These are phyloP conservation scores for Pinus albicaulis DNA, from an alignment of 75 land plant genomes.

Conservation along the genomic window DNA sequence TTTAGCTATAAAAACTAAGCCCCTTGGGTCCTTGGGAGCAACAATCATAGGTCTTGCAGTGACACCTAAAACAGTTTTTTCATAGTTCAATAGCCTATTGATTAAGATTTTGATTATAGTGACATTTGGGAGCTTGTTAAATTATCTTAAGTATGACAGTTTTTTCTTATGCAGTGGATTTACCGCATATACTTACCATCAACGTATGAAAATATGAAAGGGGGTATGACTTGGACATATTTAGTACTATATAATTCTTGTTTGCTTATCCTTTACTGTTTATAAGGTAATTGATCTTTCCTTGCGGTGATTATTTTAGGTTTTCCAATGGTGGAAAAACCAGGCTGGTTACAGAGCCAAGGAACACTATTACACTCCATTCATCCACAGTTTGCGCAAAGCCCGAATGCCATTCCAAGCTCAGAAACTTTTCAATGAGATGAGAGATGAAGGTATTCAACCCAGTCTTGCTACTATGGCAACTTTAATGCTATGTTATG, in stretches of 20 bases:
- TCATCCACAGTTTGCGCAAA: slow-evolving; percentile 25
- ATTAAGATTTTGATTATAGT: neutral
- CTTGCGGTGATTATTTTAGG: neutral
- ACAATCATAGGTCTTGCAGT: neutral
- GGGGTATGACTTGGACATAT: neutral
- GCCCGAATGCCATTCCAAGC: slow-evolving; percentile 36
- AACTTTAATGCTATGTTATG: slow-evolving; percentile 58
- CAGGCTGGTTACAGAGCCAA: slow-evolving; percentile 1
- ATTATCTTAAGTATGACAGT: neutral
- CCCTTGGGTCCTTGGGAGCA: neutral
- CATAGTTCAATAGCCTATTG: neutral
- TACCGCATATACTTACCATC: neutral
- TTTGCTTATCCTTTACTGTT: neutral
- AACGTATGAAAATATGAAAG: neutral
- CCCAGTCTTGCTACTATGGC: slow-evolving; percentile 35
- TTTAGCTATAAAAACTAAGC: neutral
- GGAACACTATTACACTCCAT: slow-evolving; percentile 1
- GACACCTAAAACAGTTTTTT: neutral
- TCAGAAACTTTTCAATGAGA: slow-evolving; percentile 40
- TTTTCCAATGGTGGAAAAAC: neutral
- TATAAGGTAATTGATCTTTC: neutral
- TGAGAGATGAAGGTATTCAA: slow-evolving; percentile 34
- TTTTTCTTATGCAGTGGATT: neutral
- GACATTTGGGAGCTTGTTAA: neutral
- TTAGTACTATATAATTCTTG: neutral